Evolutionary conservation across 1,139 yeast genomes (phyloP), one percentile per base, ranked within the genome.

Genomic region (Yamadazyma diddensiae): DNA sequence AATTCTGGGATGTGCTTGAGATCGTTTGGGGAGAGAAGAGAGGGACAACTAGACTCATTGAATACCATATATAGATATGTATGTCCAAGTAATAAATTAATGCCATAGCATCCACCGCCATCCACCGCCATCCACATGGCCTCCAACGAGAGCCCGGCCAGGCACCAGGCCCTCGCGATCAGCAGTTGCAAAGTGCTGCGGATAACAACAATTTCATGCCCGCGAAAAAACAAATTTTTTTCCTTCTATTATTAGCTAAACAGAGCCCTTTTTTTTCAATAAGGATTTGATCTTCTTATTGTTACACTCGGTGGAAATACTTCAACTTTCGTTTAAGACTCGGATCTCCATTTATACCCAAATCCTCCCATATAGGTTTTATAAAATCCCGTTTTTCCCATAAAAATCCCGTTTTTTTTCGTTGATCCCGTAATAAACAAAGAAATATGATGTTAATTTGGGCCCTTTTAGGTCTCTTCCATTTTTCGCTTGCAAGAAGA

Each of bases 1-100:
- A 83, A 45, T 82, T 87, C 44, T 76, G 85, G 70, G 95, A 86
- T 50, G 95, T 82, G 5, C 63, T 86, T 35, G 64, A 61, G 33
- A 66, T 70, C 27, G 84, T 80, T 9, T 86, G 95, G 94, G 74
- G 73, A 8, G 34, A 31, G 23, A 31, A 27, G n/a, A 16, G 13
- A 3, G 14, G 16, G 11, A 25, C 30, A 6, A 31, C 30, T 12
- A 50, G 60, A 30, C 44, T 65, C 38, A 48, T 61, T 27, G 73
- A 65, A 37, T 68, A 65, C 37, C 73, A 65, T 44, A 33, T 41
- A 20, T 42, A 31, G 15, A 6, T 13, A 23, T 23, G 16, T 21
- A 21, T 7, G 12, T 21, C 6, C 20, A 18, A 18, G 20, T 18
- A 18, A 18, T 15, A 24, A 10, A 13, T 8, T 18, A 11, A 5